Percentiles rank a stretch among this genome's conserved stretches.
Evolutionary conservation across 208 protist species (phyloP).

Genomic region (Acanthamoeba sp.): DNA sequence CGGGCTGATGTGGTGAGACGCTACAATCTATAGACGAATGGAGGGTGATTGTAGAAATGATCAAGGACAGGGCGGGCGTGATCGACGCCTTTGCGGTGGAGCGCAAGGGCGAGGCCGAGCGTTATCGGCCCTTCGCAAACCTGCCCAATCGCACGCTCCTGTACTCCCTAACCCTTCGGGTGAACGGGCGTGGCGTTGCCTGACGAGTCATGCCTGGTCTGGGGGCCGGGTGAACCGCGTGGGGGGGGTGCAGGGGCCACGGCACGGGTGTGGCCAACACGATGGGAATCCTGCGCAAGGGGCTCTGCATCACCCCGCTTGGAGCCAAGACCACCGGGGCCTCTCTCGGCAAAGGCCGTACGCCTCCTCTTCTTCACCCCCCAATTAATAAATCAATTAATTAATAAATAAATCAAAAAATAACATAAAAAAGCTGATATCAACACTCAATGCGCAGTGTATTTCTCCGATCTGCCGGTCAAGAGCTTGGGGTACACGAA

Average conservation of each 20-base stretch:
- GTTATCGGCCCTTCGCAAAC: neutral
- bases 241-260: neutral
- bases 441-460: neutral
- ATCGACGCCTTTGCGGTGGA: slow-evolving; percentile 40
- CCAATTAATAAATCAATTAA: no score
- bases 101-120: neutral
- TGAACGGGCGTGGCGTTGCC: neutral
- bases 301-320: neutral
- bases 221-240: no score
- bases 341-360: neutral
- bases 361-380: no score
- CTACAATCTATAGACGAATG: neutral
- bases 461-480: neutral
- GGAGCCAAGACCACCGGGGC: neutral
- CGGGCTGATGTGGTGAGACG: no score
- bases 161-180: neutral
- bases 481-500: neutral
- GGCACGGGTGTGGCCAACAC: neutral
- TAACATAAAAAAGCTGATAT: no score
- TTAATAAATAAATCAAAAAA: no score
- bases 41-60: neutral
- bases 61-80: neutral
- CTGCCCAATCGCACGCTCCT: slow-evolving; percentile 16
- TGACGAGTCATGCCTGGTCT: neutral
- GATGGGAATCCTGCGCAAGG: slow-evolving; percentile 49